Conservation (phyloP, 106 monocot genomes). For the Vanilla planifolia region DNA sequence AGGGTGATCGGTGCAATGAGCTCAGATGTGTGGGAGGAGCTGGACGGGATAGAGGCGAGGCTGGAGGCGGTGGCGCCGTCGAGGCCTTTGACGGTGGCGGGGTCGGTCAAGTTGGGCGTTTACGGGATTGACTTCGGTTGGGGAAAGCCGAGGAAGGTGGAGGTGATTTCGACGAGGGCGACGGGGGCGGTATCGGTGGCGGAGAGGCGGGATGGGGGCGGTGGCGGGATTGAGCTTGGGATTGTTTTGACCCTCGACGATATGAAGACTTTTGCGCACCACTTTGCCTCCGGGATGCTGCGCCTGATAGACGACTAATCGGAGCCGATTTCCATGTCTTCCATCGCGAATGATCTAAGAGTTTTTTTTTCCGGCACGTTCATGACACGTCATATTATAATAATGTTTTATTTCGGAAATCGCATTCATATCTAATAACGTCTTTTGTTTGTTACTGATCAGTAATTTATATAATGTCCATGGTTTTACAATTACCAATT, state of each 20-base stretch:
- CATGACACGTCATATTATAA: too few species aligned
- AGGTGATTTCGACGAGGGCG: conserved; percentile 24
- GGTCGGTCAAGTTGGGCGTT: conserved; percentile 46
- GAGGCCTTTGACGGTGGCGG: conserved; percentile 23
- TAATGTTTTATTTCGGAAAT: too few species aligned
- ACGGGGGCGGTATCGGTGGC: neutral
- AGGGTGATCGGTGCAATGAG: conserved; percentile 15
- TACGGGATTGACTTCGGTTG: conserved; percentile 56
- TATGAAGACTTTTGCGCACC: neutral
- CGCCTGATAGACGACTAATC: too few species aligned
- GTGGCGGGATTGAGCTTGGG: conserved; percentile 7
- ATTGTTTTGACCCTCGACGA: neutral
- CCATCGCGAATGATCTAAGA: too few species aligned
- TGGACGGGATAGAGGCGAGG: neutral
- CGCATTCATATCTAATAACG: too few species aligned
- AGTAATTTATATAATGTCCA: too few species aligned
- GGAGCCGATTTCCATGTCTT: too few species aligned
- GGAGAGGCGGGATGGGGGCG: neutral
- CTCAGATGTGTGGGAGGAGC: neutral
- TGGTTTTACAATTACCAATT: too few species aligned
- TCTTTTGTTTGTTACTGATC: too few species aligned
- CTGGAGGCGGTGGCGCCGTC: neutral
- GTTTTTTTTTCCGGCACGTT: too few species aligned
- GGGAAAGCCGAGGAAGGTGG: conserved; percentile 53
- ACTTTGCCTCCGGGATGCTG: conserved; percentile 4